These are phyloP conservation scores for Kregervanrija pseudodelftensis DNA, from an alignment of 805 yeast genomes.

Conservation along the genomic window DNA sequence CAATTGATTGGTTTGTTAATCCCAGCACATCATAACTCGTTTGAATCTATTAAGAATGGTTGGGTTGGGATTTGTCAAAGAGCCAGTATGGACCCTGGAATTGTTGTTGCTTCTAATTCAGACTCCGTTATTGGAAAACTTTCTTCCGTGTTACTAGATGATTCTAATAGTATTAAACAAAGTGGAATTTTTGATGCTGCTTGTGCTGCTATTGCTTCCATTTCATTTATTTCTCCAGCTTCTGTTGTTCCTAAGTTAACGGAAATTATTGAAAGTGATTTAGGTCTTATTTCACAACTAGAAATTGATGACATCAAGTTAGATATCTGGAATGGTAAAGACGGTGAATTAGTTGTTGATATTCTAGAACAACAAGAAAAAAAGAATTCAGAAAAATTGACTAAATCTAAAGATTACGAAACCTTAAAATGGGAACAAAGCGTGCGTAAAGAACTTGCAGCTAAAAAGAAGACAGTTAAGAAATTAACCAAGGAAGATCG, in stretches of 20 bases:
- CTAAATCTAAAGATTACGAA: conserved; percentile 77
- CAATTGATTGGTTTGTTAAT: conserved; percentile 36
- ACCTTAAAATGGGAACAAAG: conserved; percentile 85
- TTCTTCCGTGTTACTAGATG: conserved; percentile 7
- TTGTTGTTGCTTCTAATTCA: conserved; percentile 32
- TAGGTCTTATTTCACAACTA: conserved; percentile 29
- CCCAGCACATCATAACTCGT: conserved; percentile 34
- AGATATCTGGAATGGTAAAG: conserved; percentile 60
- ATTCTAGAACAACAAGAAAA: conserved; percentile 39
- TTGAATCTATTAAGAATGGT: conserved; percentile 37
- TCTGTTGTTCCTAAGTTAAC: conserved; percentile 45
- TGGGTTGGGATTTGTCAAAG: conserved; percentile 76
- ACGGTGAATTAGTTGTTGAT: conserved; percentile 63
- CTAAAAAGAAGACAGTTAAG: conserved; percentile 35
- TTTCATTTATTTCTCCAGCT: conserved; percentile 55
- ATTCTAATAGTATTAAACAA: conserved; percentile 22
- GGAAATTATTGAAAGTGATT: conserved; percentile 34
- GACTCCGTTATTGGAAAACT: conserved; percentile 20
- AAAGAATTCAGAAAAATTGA: conserved; percentile 36
- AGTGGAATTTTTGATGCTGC: conserved; percentile 47
- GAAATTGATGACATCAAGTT: conserved; percentile 43
- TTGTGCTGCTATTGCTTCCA: conserved; percentile 38
- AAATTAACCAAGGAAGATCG: conserved; percentile 77
- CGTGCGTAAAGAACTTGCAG: conserved; percentile 66
- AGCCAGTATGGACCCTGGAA: conserved; percentile 58